A percentile compares a stretch with the other conserved stretches of the same genome.
Evolutionary conservation across 2,329 filamentous ascomycete genomes (phyloP).

Genomic region (Stromatinia cepivora): DNA sequence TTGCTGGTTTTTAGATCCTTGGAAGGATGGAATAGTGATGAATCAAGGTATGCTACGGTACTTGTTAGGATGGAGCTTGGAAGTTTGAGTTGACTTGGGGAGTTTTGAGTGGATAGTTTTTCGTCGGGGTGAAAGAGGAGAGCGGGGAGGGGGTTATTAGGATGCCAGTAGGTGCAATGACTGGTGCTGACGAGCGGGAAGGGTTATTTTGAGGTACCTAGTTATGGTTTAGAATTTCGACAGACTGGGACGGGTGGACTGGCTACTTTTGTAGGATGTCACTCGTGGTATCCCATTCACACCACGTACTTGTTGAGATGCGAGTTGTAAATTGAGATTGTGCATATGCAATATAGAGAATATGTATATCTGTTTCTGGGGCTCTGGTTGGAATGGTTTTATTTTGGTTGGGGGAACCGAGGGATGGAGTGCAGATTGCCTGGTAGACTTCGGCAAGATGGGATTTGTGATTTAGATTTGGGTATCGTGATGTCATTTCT

Average conservation of each 20-base stretch:
- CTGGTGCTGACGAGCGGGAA: too few species aligned
- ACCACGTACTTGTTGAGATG: neutral
- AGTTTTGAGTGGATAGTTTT: too few species aligned
- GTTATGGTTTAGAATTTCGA: too few species aligned
- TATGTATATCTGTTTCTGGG: too few species aligned
- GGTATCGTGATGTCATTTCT: neutral
- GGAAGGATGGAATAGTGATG: too few species aligned
- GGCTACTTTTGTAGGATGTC: neutral
- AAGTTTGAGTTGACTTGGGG: too few species aligned
- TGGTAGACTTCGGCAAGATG: neutral
- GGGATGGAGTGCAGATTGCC: too few species aligned
- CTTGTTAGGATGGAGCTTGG: neutral
- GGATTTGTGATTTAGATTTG: neutral
- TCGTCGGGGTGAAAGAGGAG: too few species aligned
- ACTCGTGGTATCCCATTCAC: neutral
- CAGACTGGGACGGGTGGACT: neutral
- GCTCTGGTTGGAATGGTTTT: neutral
- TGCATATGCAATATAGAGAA: neutral
- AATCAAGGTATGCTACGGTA: too few species aligned
- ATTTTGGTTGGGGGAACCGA: neutral
- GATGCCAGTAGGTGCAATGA: too few species aligned
- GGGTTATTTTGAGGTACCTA: too few species aligned
- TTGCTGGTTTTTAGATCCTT: neutral
- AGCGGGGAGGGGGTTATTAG: too few species aligned
- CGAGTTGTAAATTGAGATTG: neutral